Conservation (phyloP, 768 basidiomycete genomes). For the Lentinula detonsa region DNA sequence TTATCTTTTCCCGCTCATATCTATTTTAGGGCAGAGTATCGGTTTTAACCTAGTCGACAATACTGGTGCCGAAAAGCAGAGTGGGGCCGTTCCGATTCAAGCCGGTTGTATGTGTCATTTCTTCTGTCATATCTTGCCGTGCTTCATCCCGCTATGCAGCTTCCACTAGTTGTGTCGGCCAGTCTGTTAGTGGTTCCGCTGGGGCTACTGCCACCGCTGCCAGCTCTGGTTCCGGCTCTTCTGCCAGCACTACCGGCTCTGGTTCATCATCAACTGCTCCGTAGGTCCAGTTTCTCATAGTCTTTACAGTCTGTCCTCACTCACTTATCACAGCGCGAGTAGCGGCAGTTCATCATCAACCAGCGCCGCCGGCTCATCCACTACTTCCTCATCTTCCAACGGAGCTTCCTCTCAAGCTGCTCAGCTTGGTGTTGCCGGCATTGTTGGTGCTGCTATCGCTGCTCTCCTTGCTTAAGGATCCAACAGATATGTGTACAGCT, state of each 20-base stretch:
- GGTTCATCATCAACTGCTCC: constrained; percentile 5
- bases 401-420: constrained; percentile 24
- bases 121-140: not conserved
- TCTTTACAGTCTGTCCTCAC: not conserved
- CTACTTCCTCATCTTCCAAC: constrained; percentile 11
- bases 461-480: constrained; percentile 34
- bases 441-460: constrained; percentile 36
- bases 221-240: constrained; percentile 13
- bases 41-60: constrained; percentile 58
- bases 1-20: not conserved
- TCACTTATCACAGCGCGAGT: not conserved
- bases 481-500: not conserved
- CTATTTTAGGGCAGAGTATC: constrained; percentile 41
- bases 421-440: constrained; percentile 33
- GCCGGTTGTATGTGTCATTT: constrained; percentile 36
- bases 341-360: not conserved
- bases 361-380: constrained; percentile 10
- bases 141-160: constrained; percentile 15
- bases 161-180: constrained; percentile 30
- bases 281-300: not conserved
- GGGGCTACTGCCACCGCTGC: constrained; percentile 9
- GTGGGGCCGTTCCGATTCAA: constrained; percentile 46
- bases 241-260: constrained; percentile 12
- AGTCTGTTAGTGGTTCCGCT: constrained; percentile 12
- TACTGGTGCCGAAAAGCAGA: constrained; percentile 43